Evolutionary conservation across 257 asterid species (phyloP), one percentile per base, ranked within the genome.

Genomic region (Solanum chmielewskii): DNA sequence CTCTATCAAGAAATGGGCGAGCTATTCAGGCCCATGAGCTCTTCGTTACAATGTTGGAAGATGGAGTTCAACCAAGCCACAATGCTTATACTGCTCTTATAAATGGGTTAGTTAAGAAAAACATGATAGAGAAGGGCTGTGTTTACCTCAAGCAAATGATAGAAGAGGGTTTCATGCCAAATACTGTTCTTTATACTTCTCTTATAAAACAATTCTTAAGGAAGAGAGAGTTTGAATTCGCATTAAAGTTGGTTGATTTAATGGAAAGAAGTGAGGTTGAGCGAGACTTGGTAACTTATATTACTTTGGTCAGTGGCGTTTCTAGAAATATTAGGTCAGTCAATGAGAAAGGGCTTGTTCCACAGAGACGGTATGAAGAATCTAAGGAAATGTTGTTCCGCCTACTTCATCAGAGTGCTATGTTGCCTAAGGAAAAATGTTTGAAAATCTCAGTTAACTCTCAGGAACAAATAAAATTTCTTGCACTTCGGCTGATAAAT

Each of bases 21-120:
- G 94, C 92, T 33, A 80, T 60, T 33, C 87, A 88, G 83, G 97
- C 96, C 47, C 86, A 33, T 23, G 60, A 86, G 44, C 87, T 94
- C 70, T 94, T 93, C 42, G 89, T 90, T 62, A 83, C 89, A 84
- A 93, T 94, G 93, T 86, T 66, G 86, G 88, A 91, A 81, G 56
- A 83, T 87, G 90, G 89, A 78, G 86, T 92, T 78, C 89, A 35
- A 42, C 96, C 96, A 64, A 90, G 88, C 89, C 91, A 88, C 85
- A 87, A 75, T 88, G 92, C 95, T 86, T 94, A 92, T 85, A 93
- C 92, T 21, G 93, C 96, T 25, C 92, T 93, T 44, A 94, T 94
- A 85, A 86, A 90, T 85, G 95, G 92, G 66, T 82, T 94, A 18
- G 90, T 94, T 77, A 93, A 93, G 93, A 92, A 90, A 86, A 94